phyloP scores from a whole-genome alignment of 2,329 filamentous ascomycete species.

The Alternaria infectoria region DNA sequence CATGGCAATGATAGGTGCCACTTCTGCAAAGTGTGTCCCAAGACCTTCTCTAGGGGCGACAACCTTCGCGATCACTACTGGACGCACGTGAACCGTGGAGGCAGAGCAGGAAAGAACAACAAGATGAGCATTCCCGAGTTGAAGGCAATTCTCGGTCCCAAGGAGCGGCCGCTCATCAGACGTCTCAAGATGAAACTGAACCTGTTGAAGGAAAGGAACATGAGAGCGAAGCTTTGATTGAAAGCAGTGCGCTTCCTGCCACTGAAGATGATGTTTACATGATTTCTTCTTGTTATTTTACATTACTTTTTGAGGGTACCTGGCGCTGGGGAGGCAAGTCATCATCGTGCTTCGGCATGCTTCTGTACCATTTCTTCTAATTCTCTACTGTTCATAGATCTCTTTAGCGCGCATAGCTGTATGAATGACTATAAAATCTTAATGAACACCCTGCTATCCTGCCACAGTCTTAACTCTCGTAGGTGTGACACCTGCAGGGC shows the following conservation, averaged over 20 bases:
- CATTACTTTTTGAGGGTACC: neutral
- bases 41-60: conserved; percentile 27
- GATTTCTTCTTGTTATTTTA: neutral
- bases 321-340: conserved; percentile 15
- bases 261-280: neutral
- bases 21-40: conserved; percentile 22
- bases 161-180: conserved; percentile 19
- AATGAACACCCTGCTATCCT: neutral
- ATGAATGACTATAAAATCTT: neutral
- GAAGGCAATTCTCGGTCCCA: conserved; percentile 23
- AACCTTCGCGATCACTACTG: conserved; percentile 35
- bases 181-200: conserved; percentile 18
- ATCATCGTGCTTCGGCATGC: neutral
- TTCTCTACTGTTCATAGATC: neutral
- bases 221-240: neutral
- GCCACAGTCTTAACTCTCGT: neutral
- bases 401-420: neutral
- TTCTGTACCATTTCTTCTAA: neutral
- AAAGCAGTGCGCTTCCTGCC: neutral
- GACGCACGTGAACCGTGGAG: conserved; percentile 30
- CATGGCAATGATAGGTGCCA: conserved; percentile 9
- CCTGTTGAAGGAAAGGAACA: neutral
- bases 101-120: conserved; percentile 22
- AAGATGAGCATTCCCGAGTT: conserved; percentile 23
- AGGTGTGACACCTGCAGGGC: neutral